Evolutionary conservation across 768 basidiomycete genomes (phyloP).

Genomic region (Calocybe cyanea): DNA sequence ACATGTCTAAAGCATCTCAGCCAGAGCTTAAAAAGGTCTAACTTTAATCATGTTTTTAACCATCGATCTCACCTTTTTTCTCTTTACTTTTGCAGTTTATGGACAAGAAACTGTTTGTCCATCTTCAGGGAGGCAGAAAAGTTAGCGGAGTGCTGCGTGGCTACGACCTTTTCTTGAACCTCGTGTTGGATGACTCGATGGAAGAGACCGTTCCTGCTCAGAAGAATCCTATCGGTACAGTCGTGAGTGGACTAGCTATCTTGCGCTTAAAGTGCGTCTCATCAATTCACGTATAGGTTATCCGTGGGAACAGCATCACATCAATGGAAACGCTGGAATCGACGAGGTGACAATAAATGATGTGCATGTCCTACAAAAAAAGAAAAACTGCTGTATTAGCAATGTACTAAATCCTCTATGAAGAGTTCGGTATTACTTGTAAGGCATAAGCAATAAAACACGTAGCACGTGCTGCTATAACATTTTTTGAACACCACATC

Average conservation of each 20-base stretch:
- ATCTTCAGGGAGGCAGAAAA: slow-evolving; percentile 92
- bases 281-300: slow-evolving; percentile 55
- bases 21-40: slow-evolving; percentile 98
- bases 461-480: too few species aligned
- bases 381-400: too few species aligned
- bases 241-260: slow-evolving; percentile 52
- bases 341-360: slow-evolving; percentile 27
- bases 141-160: slow-evolving; percentile 93
- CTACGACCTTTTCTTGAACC: slow-evolving; percentile 97
- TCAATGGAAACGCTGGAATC: slow-evolving; percentile 89
- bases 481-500: too few species aligned
- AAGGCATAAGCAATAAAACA: too few species aligned
- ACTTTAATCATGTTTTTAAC: not conserved
- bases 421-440: too few species aligned
- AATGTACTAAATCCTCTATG: too few species aligned
- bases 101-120: slow-evolving; percentile 96
- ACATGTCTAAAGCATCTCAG: slow-evolving; percentile 92
- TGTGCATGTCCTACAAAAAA: too few species aligned
- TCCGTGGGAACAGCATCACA: slow-evolving; percentile 94
- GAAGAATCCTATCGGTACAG: slow-evolving; percentile 87
- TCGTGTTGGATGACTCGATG: slow-evolving; percentile 92
- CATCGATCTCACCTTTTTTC: slow-evolving; percentile 3
- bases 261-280: slow-evolving; percentile 2
- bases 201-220: slow-evolving; percentile 90
- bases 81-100: slow-evolving; percentile 74